Evolutionary conservation across 257 asterid genomes (phyloP).

Genomic region (Nicotiana tabacum): DNA sequence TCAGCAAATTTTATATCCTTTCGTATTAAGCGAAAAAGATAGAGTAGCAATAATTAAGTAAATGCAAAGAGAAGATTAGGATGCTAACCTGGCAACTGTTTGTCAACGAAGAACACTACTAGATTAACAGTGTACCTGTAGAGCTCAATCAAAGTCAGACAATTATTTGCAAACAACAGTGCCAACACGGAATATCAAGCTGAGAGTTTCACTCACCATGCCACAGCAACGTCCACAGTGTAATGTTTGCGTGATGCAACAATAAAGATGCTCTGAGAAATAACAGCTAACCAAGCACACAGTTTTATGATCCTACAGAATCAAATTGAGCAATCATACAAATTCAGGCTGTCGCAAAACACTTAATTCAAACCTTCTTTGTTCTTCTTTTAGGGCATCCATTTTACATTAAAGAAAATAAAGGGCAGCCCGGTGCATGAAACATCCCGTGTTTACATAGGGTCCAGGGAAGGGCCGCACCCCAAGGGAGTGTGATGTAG

Average conservation of each 20-base stretch:
- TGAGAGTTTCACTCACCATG: constrained; percentile 53
- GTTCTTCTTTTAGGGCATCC: background rate
- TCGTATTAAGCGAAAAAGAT: background rate
- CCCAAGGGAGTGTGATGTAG: too few species aligned
- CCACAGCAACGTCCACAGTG: constrained; percentile 90
- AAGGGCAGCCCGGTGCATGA: too few species aligned
- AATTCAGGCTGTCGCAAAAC: background rate
- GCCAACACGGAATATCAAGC: background rate
- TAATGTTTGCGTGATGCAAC: constrained; percentile 94
- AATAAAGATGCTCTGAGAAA: constrained; percentile 83
- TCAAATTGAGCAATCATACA: constrained; percentile 4
- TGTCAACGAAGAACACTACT: constrained; percentile 85
- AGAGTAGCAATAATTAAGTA: background rate
- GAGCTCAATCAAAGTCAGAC: background rate
- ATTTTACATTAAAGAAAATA: background rate
- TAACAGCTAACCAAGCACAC: constrained; percentile 67
- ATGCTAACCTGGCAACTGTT: constrained; percentile 22
- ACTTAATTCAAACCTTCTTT: background rate
- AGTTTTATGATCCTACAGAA: constrained; percentile 68
- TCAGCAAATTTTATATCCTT: background rate
- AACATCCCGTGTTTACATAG: too few species aligned
- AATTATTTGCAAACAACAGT: background rate
- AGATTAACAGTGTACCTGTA: constrained; percentile 94
- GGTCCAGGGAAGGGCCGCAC: too few species aligned
- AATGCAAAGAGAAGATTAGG: background rate